Base-by-base conservation (phyloP, 139 green algal genomes). In the Ettlia oleoabundans region DNA sequence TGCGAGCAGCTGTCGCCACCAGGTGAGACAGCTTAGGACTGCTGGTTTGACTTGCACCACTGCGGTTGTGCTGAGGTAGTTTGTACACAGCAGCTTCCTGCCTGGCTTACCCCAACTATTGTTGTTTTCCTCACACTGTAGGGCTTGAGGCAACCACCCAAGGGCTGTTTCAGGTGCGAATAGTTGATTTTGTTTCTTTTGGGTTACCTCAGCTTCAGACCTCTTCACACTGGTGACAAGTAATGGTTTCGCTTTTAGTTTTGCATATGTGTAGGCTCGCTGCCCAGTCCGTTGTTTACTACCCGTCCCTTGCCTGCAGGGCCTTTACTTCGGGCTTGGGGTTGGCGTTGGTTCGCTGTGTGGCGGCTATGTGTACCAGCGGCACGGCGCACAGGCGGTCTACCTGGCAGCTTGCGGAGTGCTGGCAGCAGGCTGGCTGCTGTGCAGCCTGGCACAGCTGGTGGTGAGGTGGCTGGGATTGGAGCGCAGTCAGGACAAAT, bases 121-220 rank as follows among this genome's bases (percentile, higher is more conserved):
- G n/a, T n/a, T n/a, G n/a, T n/a, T n/a, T n/a, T n/a, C 15, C 47
- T 58, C 47, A 58, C 47, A 58, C 47, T 58, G 47, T 15, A 58
- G 88, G 88, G 13, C 75, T 90, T 26, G 83, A 88, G 21, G 55
- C 83, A 26, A 90, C 86, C 4, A 84, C 55, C 0, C 88, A 92
- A 65, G 68, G 67, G 26, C 51, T 87, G 32, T 91, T 88, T 22
- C 75, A 86, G 87, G 73, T 33, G 47, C n/a, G 65, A n/a, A n/a
- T n/a, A n/a, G n/a, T n/a, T n/a, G n/a, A n/a, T n/a, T n/a, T n/a
- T n/a, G n/a, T n/a, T n/a, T n/a, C n/a, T n/a, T n/a, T n/a, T n/a
- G n/a, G n/a, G n/a, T n/a, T n/a, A n/a, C n/a, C n/a, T n/a, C n/a
- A n/a, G n/a, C n/a, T n/a, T n/a, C n/a, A n/a, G n/a, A n/a, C n/a